Percentiles rank a stretch among this genome's conserved stretches.
Evolutionary conservation across 352 stramenopile species (phyloP).

Genomic region (Phytophthora pinifolia): DNA sequence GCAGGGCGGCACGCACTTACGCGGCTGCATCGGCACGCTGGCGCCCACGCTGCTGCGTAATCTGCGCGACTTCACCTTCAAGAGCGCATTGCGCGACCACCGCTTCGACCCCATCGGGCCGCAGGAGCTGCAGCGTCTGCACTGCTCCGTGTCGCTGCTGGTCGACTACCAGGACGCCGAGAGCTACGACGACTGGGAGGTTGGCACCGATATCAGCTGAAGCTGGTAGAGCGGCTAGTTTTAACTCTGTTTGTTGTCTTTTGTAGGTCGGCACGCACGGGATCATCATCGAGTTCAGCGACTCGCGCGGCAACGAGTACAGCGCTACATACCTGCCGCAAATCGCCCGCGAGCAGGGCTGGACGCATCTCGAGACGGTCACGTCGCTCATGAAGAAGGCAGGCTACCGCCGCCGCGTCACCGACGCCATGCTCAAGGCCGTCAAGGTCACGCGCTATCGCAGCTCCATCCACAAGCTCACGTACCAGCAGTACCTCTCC

Average conservation of each 20-base stretch:
- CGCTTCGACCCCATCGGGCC: conserved; percentile 76
- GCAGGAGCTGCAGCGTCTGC: conserved; percentile 61
- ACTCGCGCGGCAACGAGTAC: conserved; percentile 48
- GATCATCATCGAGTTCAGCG: conserved; percentile 81
- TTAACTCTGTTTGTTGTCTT: not conserved
- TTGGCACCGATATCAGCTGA: conserved; percentile 19
- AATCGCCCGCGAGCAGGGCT: conserved; percentile 74
- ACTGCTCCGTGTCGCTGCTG: conserved; percentile 82
- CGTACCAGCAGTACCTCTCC: conserved; percentile 77
- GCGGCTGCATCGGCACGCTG: conserved; percentile 81
- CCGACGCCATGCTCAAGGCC: conserved; percentile 48
- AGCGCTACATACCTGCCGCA: conserved; percentile 81
- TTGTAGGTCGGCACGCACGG: conserved; percentile 65
- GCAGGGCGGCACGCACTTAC: conserved; percentile 43
- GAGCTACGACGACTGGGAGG: conserved; percentile 83
- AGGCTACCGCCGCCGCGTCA: conserved; percentile 63
- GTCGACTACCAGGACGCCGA: conserved; percentile 76
- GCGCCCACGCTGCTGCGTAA: conserved; percentile 63
- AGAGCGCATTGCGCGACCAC: conserved; percentile 74
- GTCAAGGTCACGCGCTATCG: conserved; percentile 81
- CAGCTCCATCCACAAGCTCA: conserved; percentile 82
- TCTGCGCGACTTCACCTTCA: conserved; percentile 81
- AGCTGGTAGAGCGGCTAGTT: no score
- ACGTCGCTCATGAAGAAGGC: conserved; percentile 82
- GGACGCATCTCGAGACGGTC: conserved; percentile 69